Evolutionary conservation across 768 basidiomycete genomes (phyloP).

Genomic region (Boletellus sp.): DNA sequence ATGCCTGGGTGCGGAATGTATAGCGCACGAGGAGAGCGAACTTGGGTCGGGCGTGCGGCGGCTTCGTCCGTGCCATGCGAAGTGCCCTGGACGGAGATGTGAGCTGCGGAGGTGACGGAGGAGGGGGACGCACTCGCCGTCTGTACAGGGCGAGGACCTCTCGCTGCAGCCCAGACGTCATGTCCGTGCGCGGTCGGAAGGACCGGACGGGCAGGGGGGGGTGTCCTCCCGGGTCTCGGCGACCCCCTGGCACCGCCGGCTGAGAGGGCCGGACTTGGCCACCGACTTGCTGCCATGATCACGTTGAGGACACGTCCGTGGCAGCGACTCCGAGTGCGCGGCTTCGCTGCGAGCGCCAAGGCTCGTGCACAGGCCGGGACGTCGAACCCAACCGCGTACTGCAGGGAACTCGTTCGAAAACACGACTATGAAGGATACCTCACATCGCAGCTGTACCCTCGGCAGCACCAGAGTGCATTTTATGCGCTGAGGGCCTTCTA

Average conservation of each 20-base stretch:
- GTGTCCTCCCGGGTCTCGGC: constrained; percentile 5
- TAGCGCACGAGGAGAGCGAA: constrained; percentile 69
- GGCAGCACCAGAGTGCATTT: constrained; percentile 58
- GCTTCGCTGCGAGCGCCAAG: constrained; percentile 11
- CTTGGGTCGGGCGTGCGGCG: constrained; percentile 52
- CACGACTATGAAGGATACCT: constrained; percentile 83
- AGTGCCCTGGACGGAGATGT: constrained; percentile 52
- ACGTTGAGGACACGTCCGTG: constrained; percentile 11
- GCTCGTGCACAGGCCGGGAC: constrained; percentile 16
- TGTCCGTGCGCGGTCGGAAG: no score
- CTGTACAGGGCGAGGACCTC: constrained; percentile 53
- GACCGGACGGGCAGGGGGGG: no score
- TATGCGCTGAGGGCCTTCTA: constrained; percentile 82
- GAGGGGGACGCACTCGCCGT: constrained; percentile 37
- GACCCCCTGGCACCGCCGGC: constrained; percentile 24
- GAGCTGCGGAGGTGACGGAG: constrained; percentile 1
- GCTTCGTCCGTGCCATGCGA: constrained; percentile 71
- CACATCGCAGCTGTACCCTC: constrained; percentile 67
- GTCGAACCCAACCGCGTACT: constrained; percentile 55
- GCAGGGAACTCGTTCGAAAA: constrained; percentile 66
- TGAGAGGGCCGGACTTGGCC: constrained; percentile 4
- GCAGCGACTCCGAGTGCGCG: constrained; percentile 8
- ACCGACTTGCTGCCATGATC: constrained; percentile 16
- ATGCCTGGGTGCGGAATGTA: constrained; percentile 63
- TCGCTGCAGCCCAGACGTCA: constrained; percentile 49